A percentile compares a stretch with the other conserved stretches of the same genome.
Conservation (phyloP, 2,329 filamentous ascomycete species). For the Epichloe uncinata region DNA sequence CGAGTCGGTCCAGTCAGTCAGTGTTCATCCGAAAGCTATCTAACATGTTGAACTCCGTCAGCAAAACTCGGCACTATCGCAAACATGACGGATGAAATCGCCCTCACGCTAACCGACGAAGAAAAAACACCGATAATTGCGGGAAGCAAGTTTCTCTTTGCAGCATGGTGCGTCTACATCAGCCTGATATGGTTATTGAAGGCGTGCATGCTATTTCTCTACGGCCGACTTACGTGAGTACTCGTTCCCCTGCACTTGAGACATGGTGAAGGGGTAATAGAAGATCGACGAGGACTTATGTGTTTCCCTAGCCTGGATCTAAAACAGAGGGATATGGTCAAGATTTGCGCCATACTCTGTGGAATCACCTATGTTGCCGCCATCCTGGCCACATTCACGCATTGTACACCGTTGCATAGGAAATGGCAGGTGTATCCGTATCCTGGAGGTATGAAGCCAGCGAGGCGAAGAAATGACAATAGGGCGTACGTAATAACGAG, state of each 20-base stretch:
- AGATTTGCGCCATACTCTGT: slow-evolving; percentile 18
- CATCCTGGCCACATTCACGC: slow-evolving; percentile 19
- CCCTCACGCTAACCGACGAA: slow-evolving; percentile 16
- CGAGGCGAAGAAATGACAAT: no score
- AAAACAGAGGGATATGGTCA: slow-evolving; percentile 15
- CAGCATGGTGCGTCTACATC: slow-evolving; percentile 28
- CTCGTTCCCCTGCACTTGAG: neutral
- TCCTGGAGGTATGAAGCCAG: slow-evolving; percentile 22
- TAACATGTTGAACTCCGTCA: slow-evolving; percentile 6
- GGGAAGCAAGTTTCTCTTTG: slow-evolving; percentile 22
- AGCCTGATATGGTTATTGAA: slow-evolving; percentile 30
- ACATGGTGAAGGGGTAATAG: neutral
- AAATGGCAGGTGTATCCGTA: slow-evolving; percentile 29
- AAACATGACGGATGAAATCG: slow-evolving; percentile 19
- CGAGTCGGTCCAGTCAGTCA: neutral
- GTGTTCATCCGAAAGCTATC: neutral
- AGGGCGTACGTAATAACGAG: neutral
- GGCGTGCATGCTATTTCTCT: slow-evolving; percentile 29
- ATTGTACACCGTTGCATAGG: slow-evolving; percentile 22
- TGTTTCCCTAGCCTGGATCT: slow-evolving; percentile 15
- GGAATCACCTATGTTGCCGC: slow-evolving; percentile 19
- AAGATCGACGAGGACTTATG: no score
- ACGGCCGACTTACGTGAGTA: slow-evolving; percentile 27
- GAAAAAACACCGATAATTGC: slow-evolving; percentile 17
- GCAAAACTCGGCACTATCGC: slow-evolving; percentile 26